Evolutionary conservation across 495 filamentous ascomycete genomes (phyloP), one percentile per base, ranked within the genome.

Genomic region (Daldinia caldariorum): DNA sequence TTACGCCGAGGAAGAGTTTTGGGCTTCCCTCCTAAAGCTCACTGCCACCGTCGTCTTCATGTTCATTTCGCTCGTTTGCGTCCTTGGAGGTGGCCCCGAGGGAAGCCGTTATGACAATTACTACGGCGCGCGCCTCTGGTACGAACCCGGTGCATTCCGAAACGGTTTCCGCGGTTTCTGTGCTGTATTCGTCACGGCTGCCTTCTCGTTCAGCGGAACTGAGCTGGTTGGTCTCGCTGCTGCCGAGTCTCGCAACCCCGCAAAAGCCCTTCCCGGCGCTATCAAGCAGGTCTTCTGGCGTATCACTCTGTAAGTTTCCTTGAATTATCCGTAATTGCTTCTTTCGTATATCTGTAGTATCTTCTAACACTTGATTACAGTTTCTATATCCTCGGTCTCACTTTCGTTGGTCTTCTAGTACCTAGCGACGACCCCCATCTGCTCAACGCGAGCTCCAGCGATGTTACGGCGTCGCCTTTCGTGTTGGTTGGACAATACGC

Each of bases 231-330:
- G 90, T 78, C 83, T 93, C 26, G 89, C 90, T 55, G 91, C 90
- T 16, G 89, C 90, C 26, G 90, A 93, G 77, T 79, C 90, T 7
- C 71, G 76, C 1, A 90, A 91, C 76, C 90, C 91, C 3, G 79
- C 84, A 69, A 89, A 88, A 76, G 76, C 87, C 1, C 79, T 92
- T 4, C 90, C 90, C 12, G 84, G 85, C 31, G 90, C 90, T 20
- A 87, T 87, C 71, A 91, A 91, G 79, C 89, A 91, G 75, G 87
- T 91, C 39, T 92, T 92, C 75, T 91, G 89, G 89, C 89, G 90
- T 74, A 91, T 86, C 69, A 84, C 84, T 38, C 74, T 86, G 74
- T 73, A 45, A 66, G 74, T 58, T 58, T 58, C 26, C 50, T 45
- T 20, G 35, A 6, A 1, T 1, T 41, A 13, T 32, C 1, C 2